These are phyloP conservation scores for Cucurbitaria berberidis DNA, from an alignment of 2,329 filamentous ascomycete genomes.

Conservation along the genomic window DNA sequence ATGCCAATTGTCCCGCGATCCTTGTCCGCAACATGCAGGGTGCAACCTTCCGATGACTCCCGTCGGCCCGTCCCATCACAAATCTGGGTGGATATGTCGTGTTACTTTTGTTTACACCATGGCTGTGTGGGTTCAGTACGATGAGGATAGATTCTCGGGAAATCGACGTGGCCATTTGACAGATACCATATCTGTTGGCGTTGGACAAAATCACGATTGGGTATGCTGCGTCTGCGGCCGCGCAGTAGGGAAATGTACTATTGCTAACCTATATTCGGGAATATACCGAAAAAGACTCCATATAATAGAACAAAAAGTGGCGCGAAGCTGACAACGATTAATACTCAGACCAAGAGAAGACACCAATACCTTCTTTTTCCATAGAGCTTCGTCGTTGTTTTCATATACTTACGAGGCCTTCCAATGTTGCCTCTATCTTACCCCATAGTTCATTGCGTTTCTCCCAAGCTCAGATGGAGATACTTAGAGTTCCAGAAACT, in stretches of 20 bases:
- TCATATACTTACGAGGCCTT: not conserved
- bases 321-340: too few relatives aligned
- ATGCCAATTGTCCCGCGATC: not conserved
- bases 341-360: too few relatives aligned
- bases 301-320: too few relatives aligned
- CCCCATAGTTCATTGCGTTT: not conserved
- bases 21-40: not conserved
- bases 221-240: too few relatives aligned
- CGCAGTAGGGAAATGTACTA: too few relatives aligned
- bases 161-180: too few relatives aligned
- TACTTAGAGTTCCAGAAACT: slow-evolving; percentile 50
- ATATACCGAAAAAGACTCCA: too few relatives aligned
- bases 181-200: too few relatives aligned
- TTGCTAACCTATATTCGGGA: too few relatives aligned
- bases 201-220: too few relatives aligned
- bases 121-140: not conserved
- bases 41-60: slow-evolving; percentile 3
- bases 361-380: not conserved
- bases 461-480: not conserved
- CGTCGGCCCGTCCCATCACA: slow-evolving; percentile 7
- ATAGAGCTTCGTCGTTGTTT: not conserved
- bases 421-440: not conserved
- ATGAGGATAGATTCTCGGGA: not conserved
- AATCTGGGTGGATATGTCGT: too few relatives aligned
- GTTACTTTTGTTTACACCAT: too few relatives aligned